Evolutionary conservation across 768 basidiomycete genomes (phyloP), one percentile per base, ranked within the genome.

Genomic region (Pholiota molesta): DNA sequence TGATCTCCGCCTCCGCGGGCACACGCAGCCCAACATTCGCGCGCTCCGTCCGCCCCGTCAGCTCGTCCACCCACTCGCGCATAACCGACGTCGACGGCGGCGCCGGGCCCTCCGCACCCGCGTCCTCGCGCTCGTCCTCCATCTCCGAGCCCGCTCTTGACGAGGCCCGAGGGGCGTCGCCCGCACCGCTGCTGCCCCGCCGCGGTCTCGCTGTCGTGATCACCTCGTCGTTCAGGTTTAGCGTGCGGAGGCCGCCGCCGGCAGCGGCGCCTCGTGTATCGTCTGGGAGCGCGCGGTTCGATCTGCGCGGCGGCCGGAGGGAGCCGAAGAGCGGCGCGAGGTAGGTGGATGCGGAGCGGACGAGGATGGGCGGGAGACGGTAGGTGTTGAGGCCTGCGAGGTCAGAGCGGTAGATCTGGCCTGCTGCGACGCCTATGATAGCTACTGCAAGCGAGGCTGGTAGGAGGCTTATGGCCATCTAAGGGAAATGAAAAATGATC

Each of bases 391-490:
- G 81, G 57, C 86, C 86, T 17, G 91, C 82, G 16, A 94, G 69
- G 70, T 95, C 94, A 8, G 94, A 90, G 40, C 94, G 89, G 72
- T 96, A 97, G 37, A 94, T 76, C 67, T 88, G 85, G 0, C 95
- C 94, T 6, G 85, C 76, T 9, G 90, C 64, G 7, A 94, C 62
- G 23, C 95, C 95, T 35, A 92, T 74, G 28, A 81, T 63, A 0
- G 90, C 83, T 2, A 86, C 82, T 1, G 85, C 77, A 8, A 83
- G 74, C 7, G 93, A 92, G 2, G 86, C 81, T 1, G 92, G 93
- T 11, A 86, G 71, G 23, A 86, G 85, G 19, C 85, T 86, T 35
- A 92, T 74, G 4, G 87, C 85, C 52, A 95, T 82, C 94, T 96
- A 53, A 33, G 21, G 40, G 21, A 37, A 45, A 28, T 26, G 19